phyloP scores from a whole-genome alignment of 805 yeast genomes.

The Ogataea pini region DNA sequence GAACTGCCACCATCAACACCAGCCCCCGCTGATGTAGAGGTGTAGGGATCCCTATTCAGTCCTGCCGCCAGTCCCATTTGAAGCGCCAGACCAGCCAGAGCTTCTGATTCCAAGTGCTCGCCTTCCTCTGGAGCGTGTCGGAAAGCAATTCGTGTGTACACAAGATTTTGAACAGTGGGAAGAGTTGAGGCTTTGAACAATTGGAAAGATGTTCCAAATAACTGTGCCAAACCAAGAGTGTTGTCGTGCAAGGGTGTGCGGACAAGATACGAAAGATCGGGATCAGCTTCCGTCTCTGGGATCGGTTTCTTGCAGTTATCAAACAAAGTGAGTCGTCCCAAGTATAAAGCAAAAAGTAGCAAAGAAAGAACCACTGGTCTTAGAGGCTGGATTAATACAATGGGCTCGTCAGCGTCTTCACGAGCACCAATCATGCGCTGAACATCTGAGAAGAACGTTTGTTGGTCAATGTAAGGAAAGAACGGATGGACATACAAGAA shows the following conservation, averaged over 20 bases:
- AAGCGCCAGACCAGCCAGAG: slow-evolving; percentile 38
- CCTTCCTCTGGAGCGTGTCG: slow-evolving; percentile 49
- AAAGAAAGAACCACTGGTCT: slow-evolving; percentile 44
- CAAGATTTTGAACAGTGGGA: slow-evolving; percentile 44
- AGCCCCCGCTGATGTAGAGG: slow-evolving; percentile 17
- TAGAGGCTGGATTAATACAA: slow-evolving; percentile 38
- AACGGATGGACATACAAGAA: slow-evolving; percentile 48
- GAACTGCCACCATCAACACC: not conserved
- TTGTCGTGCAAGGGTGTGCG: slow-evolving; percentile 42
- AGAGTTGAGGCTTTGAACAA: slow-evolving; percentile 40
- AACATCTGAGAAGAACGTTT: slow-evolving; percentile 34
- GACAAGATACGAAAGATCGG: slow-evolving; percentile 35
- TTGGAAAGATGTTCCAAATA: slow-evolving; percentile 43
- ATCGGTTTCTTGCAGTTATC: slow-evolving; percentile 30
- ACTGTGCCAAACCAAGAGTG: slow-evolving; percentile 40
- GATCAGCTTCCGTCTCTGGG: slow-evolving; percentile 28
- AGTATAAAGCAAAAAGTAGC: slow-evolving; percentile 42
- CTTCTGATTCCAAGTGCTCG: slow-evolving; percentile 43
- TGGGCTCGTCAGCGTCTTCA: slow-evolving; percentile 29
- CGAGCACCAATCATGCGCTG: slow-evolving; percentile 38
- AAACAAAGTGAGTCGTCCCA: slow-evolving; percentile 42
- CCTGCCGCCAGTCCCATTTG: slow-evolving; percentile 50
- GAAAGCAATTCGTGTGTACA: slow-evolving; percentile 42
- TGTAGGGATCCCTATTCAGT: slow-evolving; percentile 47
- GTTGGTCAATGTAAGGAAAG: slow-evolving; percentile 47